phyloP scores from a whole-genome alignment of 768 basidiomycete species.

The Wakefieldia striispora region DNA sequence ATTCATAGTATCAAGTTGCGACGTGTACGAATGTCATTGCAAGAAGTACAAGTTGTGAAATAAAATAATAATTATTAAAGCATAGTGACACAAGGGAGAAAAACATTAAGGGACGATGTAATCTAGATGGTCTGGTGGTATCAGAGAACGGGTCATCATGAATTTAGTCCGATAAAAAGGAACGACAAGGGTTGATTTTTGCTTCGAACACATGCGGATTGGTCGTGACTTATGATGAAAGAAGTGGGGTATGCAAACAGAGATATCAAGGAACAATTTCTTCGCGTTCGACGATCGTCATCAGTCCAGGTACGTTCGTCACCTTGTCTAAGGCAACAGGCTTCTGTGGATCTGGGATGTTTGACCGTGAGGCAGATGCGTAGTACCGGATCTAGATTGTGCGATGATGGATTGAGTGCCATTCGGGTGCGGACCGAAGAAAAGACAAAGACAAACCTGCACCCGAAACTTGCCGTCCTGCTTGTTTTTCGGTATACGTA shows the following conservation, averaged over 20 bases:
- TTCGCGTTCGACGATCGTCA: constrained; percentile 62
- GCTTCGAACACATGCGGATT: neutral
- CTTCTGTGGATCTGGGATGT: constrained; percentile 50
- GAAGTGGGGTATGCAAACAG: neutral
- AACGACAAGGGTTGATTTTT: neutral
- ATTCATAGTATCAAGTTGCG: constrained; percentile 1
- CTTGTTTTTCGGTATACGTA: constrained; percentile 50
- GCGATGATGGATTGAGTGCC: neutral
- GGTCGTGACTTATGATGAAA: neutral
- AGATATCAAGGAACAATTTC: constrained; percentile 18
- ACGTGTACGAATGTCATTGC: neutral
- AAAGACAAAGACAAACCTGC: constrained; percentile 40
- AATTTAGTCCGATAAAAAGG: constrained; percentile 7
- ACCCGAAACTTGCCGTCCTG: constrained; percentile 57
- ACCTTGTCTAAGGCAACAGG: constrained; percentile 64
- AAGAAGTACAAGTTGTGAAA: neutral
- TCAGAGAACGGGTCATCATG: neutral
- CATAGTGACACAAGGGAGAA: neutral
- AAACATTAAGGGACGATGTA: neutral
- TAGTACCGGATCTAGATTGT: constrained; percentile 55
- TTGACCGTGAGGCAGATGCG: constrained; percentile 56
- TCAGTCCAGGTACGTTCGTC: constrained; percentile 65
- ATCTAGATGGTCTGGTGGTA: neutral
- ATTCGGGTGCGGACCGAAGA: neutral
- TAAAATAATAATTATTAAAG: constrained; percentile 7